Conservation (phyloP, 2,329 filamentous ascomycete genomes). For the Fusarium sp. region DNA sequence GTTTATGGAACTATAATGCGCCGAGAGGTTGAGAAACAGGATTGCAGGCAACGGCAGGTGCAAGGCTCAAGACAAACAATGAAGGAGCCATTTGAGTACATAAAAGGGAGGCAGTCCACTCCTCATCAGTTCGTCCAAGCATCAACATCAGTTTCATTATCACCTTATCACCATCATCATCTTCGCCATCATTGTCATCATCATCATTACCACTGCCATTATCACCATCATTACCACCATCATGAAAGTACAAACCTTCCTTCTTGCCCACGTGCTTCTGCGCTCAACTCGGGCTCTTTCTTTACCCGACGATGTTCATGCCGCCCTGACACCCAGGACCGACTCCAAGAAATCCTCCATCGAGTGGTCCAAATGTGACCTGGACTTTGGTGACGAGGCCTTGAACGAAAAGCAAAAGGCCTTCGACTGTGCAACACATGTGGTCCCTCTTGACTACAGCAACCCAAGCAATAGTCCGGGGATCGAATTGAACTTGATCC, state of each 20-base stretch:
- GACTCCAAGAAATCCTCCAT: background rate
- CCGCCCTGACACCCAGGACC: background rate
- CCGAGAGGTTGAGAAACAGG: background rate
- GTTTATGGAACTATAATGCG: background rate
- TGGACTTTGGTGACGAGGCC: conserved; percentile 2
- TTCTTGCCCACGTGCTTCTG: conserved; percentile 1
- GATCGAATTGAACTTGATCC: conserved; percentile 49
- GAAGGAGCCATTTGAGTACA: background rate
- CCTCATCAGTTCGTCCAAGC: rapidly evolving
- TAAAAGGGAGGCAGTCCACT: rapidly evolving
- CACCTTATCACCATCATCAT: background rate
- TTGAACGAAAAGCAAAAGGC: background rate
- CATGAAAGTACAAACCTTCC: conserved; percentile 4
- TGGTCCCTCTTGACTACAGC: conserved; percentile 56
- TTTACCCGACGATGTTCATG: background rate
- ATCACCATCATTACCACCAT: background rate
- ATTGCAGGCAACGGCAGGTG: background rate
- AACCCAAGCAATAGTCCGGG: conserved; percentile 40
- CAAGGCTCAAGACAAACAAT: background rate
- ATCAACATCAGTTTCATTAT: background rate
- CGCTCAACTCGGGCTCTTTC: background rate
- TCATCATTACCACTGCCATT: too few species aligned
- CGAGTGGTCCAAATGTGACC: conserved; percentile 13
- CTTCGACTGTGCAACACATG: conserved; percentile 50
- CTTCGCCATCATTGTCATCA: too few species aligned